phyloP scores from a whole-genome alignment of 1,139 yeast species.

The Sugiyamaella novakii region DNA sequence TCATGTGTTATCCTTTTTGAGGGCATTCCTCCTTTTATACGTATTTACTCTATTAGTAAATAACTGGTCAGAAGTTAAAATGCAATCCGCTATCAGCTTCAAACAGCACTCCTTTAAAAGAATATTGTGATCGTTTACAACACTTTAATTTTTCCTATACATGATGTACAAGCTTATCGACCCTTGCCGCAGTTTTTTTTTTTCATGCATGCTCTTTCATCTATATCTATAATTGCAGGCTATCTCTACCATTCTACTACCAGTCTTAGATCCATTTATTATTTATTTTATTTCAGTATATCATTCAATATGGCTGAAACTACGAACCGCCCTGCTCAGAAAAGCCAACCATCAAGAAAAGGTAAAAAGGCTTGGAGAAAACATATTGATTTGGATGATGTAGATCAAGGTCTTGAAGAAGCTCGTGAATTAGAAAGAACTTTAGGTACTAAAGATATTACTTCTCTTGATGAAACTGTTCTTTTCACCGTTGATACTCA shows the following conservation, averaged over 20 bases:
- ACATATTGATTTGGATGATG: slow-evolving; percentile 80
- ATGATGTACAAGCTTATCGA: neutral
- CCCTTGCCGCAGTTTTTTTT: slow-evolving; percentile 16
- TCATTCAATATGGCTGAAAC: slow-evolving; percentile 25
- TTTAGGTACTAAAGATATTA: slow-evolving; percentile 50
- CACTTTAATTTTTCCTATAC: too few relatives aligned
- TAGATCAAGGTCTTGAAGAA: slow-evolving; percentile 70
- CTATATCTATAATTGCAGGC: too few relatives aligned
- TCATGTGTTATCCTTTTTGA: too few relatives aligned
- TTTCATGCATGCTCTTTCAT: slow-evolving; percentile 6
- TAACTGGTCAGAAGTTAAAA: too few relatives aligned
- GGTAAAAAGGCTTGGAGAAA: slow-evolving; percentile 97
- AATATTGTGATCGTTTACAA: too few relatives aligned
- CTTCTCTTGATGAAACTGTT: slow-evolving; percentile 39
- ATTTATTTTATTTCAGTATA: neutral
- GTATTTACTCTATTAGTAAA: too few relatives aligned
- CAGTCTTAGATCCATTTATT: neutral
- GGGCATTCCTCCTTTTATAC: too few relatives aligned
- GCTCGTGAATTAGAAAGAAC: slow-evolving; percentile 67
- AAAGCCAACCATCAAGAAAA: slow-evolving; percentile 74
- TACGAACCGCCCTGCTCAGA: slow-evolving; percentile 41
- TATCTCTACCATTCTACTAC: too few relatives aligned
- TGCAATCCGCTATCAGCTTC: too few relatives aligned
- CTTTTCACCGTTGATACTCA: slow-evolving; percentile 73
- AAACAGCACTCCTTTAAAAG: slow-evolving; percentile 4